Conservation (phyloP, 331 rosid species). For the Cydonia oblonga region DNA sequence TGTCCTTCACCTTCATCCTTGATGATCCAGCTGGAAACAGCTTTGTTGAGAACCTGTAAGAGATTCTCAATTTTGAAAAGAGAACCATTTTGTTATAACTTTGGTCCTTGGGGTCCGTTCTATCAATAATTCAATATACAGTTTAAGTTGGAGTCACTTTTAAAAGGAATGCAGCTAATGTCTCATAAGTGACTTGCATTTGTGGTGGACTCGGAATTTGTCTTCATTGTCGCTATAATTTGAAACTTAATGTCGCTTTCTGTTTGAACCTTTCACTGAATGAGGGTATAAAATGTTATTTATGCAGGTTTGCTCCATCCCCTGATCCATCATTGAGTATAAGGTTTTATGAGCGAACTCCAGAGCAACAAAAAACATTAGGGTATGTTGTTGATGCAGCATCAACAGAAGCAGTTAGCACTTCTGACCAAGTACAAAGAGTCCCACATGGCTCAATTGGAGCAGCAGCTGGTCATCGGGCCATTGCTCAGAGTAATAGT, state of each 20-base stretch:
- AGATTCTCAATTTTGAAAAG: neutral
- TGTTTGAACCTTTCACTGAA: neutral
- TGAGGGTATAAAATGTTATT: neutral
- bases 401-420: slow-evolving; percentile 19
- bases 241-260: neutral
- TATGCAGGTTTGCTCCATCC: slow-evolving; percentile 69
- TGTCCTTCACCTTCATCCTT: slow-evolving; percentile 54
- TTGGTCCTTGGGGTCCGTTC: neutral
- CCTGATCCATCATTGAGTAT: slow-evolving; percentile 62
- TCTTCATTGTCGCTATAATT: neutral
- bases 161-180: neutral
- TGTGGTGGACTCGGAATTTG: slow-evolving; percentile 1
- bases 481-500: slow-evolving; percentile 87
- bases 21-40: slow-evolving; percentile 99
- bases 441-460: slow-evolving; percentile 79
- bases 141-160: neutral
- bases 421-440: slow-evolving; percentile 34
- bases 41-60: slow-evolving; percentile 93
- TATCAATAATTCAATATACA: neutral
- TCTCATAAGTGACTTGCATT: neutral
- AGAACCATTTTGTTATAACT: neutral
- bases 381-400: slow-evolving; percentile 55
- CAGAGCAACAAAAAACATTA: slow-evolving; percentile 73
- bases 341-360: slow-evolving; percentile 78
- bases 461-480: slow-evolving; percentile 78